These are phyloP conservation scores for Backusella mclennaniae DNA, from an alignment of 192 early-diverging fungal genomes.

Conservation along the genomic window DNA sequence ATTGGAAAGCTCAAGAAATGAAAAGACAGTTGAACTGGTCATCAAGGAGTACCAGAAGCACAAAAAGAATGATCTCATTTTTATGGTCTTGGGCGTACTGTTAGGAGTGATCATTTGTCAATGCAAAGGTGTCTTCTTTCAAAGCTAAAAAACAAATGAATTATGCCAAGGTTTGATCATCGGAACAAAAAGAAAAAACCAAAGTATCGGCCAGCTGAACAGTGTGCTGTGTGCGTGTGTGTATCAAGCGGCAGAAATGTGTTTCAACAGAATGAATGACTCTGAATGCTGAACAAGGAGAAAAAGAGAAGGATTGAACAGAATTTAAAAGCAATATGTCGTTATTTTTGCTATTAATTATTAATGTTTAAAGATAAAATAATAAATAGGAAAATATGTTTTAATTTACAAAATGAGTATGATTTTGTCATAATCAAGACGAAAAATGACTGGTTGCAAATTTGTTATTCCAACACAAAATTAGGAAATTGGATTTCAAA, in stretches of 20 bases:
- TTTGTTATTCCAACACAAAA: background rate
- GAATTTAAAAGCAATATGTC: background rate
- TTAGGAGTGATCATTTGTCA: background rate
- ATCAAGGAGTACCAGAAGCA: conserved; percentile 11
- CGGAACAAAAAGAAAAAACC: background rate
- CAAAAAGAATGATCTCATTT: background rate
- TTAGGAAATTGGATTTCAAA: background rate
- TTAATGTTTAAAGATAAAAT: background rate
- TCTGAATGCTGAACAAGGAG: background rate
- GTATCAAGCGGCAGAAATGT: background rate
- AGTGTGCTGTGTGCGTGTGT: background rate
- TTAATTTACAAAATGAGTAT: background rate
- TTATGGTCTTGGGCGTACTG: background rate
- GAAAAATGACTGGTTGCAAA: background rate
- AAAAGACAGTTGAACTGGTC: conserved; percentile 8
- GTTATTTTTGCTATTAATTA: background rate
- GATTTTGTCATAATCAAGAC: background rate
- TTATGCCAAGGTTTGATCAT: conserved; percentile 1
- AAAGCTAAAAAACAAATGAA: background rate
- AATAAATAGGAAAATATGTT: background rate
- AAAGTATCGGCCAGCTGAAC: background rate
- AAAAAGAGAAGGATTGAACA: background rate
- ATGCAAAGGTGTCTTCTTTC: background rate
- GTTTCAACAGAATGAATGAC: background rate
- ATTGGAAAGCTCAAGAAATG: background rate